Evolutionary conservation across 768 basidiomycete species (phyloP).

Genomic region (Lentinula lateritia): DNA sequence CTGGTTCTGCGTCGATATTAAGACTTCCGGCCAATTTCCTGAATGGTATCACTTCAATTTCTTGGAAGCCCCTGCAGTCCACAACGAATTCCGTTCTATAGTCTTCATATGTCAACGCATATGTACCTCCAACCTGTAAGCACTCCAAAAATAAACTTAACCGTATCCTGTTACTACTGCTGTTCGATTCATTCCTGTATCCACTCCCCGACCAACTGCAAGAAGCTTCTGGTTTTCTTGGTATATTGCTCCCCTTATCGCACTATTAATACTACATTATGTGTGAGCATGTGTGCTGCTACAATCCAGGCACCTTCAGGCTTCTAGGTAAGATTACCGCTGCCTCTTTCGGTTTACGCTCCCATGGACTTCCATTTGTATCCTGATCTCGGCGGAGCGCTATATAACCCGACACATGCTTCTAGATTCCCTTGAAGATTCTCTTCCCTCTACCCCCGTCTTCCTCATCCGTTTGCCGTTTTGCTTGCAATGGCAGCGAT

Average conservation of each 20-base stretch:
- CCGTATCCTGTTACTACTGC: too few relatives aligned
- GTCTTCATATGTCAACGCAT: too few relatives aligned
- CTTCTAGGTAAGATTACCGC: neutral
- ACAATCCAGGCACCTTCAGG: neutral
- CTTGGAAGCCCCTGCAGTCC: too few relatives aligned
- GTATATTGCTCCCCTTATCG: neutral
- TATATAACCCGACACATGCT: slow-evolving; percentile 1
- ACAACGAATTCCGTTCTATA: too few relatives aligned
- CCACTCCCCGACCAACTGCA: too few relatives aligned
- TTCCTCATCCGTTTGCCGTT: neutral
- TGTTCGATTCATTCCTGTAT: too few relatives aligned
- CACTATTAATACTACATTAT: neutral
- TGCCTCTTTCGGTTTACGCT: neutral
- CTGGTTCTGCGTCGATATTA: too few relatives aligned
- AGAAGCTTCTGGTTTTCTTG: too few relatives aligned
- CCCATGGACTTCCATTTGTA: neutral
- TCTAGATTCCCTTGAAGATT: neutral
- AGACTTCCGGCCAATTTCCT: too few relatives aligned
- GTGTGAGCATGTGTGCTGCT: neutral
- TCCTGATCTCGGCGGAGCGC: neutral
- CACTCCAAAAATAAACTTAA: too few relatives aligned
- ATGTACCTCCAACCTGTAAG: too few relatives aligned
- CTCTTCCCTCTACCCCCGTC: neutral
- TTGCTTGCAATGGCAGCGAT: neutral
- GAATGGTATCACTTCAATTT: too few relatives aligned